phyloP scores from a whole-genome alignment of 2,329 filamentous ascomycete genomes.

The Septoria petroselini region DNA sequence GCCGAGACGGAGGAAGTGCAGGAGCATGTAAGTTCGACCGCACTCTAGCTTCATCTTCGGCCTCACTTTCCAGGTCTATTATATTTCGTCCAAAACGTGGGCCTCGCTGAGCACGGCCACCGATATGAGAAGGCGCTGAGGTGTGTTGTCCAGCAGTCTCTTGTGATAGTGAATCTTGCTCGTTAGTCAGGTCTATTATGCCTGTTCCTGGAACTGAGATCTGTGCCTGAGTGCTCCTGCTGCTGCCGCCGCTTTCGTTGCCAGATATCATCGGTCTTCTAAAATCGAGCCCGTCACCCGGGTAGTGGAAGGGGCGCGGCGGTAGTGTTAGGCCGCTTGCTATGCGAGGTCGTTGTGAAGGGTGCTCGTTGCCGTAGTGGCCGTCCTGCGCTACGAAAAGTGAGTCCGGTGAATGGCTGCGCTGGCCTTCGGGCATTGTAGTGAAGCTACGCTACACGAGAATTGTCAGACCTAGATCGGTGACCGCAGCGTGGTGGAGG shows the following conservation, averaged over 20 bases:
- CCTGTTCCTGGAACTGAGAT: slow-evolving; percentile 1
- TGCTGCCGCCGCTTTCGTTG: slow-evolving; percentile 1
- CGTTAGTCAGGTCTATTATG: slow-evolving; percentile 42
- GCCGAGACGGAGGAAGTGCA: slow-evolving; percentile 10
- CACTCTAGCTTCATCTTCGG: slow-evolving; percentile 15
- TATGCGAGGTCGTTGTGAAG: slow-evolving; percentile 30
- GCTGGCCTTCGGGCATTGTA: slow-evolving; percentile 21
- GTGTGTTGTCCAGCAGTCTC: slow-evolving; percentile 12
- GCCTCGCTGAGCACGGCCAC: slow-evolving; percentile 37
- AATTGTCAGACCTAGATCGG: slow-evolving; percentile 14
- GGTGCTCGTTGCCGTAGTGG: slow-evolving; percentile 36
- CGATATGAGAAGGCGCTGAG: neutral
- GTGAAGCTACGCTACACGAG: slow-evolving; percentile 22
- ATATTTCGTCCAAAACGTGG: slow-evolving; percentile 46
- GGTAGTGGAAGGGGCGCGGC: slow-evolving; percentile 34
- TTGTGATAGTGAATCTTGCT: slow-evolving; percentile 25
- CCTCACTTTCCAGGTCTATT: slow-evolving; percentile 39
- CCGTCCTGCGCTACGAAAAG: slow-evolving; percentile 33
- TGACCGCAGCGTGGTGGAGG: neutral
- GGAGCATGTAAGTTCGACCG: slow-evolving; percentile 5
- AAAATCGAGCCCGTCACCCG: slow-evolving; percentile 56
- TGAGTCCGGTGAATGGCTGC: slow-evolving; percentile 23
- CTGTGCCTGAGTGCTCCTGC: neutral
- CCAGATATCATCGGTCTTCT: slow-evolving; percentile 45
- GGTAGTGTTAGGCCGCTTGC: slow-evolving; percentile 27